Percentiles rank a stretch among this genome's conserved stretches.
phyloP scores from a whole-genome alignment of 148 eudicot species.

The Dysphania ambrosioides region DNA sequence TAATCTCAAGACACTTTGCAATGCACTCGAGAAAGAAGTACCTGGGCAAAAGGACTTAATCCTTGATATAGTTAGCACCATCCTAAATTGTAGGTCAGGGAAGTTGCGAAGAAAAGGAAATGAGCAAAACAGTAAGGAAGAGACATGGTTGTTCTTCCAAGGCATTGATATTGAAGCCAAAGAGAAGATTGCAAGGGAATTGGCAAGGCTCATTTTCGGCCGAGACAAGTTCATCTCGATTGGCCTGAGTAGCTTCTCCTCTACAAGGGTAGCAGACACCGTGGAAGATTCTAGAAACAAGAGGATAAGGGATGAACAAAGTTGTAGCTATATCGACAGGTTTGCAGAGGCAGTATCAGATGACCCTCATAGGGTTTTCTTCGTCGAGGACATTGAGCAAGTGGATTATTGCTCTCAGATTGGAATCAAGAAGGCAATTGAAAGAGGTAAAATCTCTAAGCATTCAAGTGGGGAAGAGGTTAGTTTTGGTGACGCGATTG shows the following conservation, averaged over 20 bases:
- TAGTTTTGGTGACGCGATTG: slow-evolving; percentile 55
- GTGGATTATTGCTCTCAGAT: slow-evolving; percentile 61
- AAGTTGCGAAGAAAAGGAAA: slow-evolving; percentile 40
- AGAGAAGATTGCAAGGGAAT: slow-evolving; percentile 63
- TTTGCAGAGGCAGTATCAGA: slow-evolving; percentile 43
- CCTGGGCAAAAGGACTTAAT: slow-evolving; percentile 62
- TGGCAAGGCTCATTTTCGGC: slow-evolving; percentile 69
- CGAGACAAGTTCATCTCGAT: slow-evolving; percentile 46
- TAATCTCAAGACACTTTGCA: slow-evolving; percentile 52
- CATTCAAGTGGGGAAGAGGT: slow-evolving; percentile 50
- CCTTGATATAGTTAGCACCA: slow-evolving; percentile 56
- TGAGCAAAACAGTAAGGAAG: slow-evolving; percentile 43
- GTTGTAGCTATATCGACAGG: slow-evolving; percentile 48
- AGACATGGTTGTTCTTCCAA: slow-evolving; percentile 80
- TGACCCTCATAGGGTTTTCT: slow-evolving; percentile 77
- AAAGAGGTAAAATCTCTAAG: slow-evolving; percentile 50
- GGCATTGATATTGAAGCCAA: slow-evolving; percentile 62
- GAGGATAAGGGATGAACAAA: slow-evolving; percentile 63
- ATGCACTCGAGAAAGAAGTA: slow-evolving; percentile 64
- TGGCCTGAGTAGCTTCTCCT: slow-evolving; percentile 55
- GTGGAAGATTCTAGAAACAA: slow-evolving; percentile 55
- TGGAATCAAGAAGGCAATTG: slow-evolving; percentile 67
- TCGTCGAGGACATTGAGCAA: slow-evolving; percentile 69
- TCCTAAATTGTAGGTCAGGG: slow-evolving; percentile 67
- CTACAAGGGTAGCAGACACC: slow-evolving; percentile 35